Conservation (phyloP, 345 rosid genomes). For the Rhizophora mangle region DNA sequence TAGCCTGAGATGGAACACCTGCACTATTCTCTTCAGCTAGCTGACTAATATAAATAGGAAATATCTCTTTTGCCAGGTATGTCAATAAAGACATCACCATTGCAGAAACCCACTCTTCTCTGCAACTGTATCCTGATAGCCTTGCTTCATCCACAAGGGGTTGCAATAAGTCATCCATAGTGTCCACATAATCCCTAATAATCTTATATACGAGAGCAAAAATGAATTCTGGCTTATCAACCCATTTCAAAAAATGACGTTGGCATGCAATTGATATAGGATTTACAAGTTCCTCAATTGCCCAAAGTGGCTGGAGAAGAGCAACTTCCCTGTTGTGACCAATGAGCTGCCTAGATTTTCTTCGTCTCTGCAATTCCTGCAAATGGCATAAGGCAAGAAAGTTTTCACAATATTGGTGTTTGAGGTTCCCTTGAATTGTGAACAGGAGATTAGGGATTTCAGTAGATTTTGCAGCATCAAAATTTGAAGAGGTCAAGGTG, state of each 20-base stretch:
- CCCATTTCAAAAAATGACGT: conserved; percentile 73
- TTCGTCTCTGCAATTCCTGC: conserved; percentile 77
- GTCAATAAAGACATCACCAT: conserved; percentile 73
- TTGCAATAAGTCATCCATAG: conserved; percentile 88
- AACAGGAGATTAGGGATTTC: conserved; percentile 67
- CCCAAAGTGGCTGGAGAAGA: conserved; percentile 90
- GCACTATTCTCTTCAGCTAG: conserved; percentile 47
- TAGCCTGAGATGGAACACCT: conserved; percentile 48
- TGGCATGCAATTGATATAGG: conserved; percentile 78
- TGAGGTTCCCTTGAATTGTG: conserved; percentile 74
- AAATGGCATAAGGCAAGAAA: conserved; percentile 75
- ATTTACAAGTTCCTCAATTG: conserved; percentile 88
- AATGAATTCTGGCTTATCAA: conserved; percentile 73
- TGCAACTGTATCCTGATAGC: conserved; percentile 85
- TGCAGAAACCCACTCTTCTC: conserved; percentile 95
- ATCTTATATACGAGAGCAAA: conserved; percentile 86
- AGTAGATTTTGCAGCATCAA: conserved; percentile 44
- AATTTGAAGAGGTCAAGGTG: conserved; percentile 44
- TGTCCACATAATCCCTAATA: conserved; percentile 79
- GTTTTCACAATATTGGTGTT: conserved; percentile 62
- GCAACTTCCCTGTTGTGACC: conserved; percentile 57
- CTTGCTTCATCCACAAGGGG: conserved; percentile 91
- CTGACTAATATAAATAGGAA: conserved; percentile 61
- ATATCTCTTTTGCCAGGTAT: conserved; percentile 74
- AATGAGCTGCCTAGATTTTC: conserved; percentile 82